Base-by-base conservation (phyloP, 2,329 filamentous ascomycete species). In the Drechslerella dactyloides region DNA sequence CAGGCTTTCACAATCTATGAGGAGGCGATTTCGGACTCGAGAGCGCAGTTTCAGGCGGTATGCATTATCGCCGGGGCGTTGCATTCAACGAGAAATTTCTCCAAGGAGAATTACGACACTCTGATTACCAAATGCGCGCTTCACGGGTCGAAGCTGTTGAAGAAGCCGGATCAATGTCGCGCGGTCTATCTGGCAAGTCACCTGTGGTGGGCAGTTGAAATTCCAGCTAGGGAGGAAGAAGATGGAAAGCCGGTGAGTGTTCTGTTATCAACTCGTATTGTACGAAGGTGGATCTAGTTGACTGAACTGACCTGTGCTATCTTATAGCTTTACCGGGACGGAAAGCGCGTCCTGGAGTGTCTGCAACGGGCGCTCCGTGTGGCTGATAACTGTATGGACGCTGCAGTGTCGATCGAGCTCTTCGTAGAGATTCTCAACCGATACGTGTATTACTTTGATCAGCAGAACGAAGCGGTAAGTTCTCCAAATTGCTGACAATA, bases 361-460 rank as follows among this genome's bases (percentile, higher is more conserved):
- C 84, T 99, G 53, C 94, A 99, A 80, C 89, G 94, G 63, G 94
- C 94, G 10, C 87, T 99, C 8, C 89, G 96, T 37, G 96, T 99
- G 27, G 96, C 94, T 1, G 94, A 99, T 80, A 96, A 94, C 5
- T 99, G 94, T 82, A 99, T 99, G 94, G 96, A 99, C 80, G 74
- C 75, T 1, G 76, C 75, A 2, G 76, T 97, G 2, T 97, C 92
- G 1, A 94, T 99, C 52, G 96, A 99, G 81, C 85, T 99, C 54
- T 99, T 99, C 81, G 93, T 99, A 65, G 94, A 99, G 82, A 99
- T 99, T 74, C 83, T 99, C 63, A 97, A 99, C 80, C 88, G 94
- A 80, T 99, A 99, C 79, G 93, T 97, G 59, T 99, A 99, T 81
- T 99, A 97, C 82, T 99, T 97, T 82, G 94, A 99, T 80, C 93